Evolutionary conservation across 2,329 filamentous ascomycete genomes (phyloP).

Genomic region (Phialophora chinensis): DNA sequence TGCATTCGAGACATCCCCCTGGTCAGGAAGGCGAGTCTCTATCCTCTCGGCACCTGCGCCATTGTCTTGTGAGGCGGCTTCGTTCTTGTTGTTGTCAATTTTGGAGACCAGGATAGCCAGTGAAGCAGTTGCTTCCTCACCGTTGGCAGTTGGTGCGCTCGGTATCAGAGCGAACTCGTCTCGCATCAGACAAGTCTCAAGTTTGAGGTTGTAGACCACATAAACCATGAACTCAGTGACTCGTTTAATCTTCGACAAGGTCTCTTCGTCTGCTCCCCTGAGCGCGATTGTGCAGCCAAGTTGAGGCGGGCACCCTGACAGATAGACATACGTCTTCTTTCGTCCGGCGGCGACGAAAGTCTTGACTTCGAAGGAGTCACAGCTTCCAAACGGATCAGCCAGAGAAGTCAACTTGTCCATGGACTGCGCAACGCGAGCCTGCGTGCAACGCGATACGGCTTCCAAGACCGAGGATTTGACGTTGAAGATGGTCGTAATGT

Average conservation of each 20-base stretch:
- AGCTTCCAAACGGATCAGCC: slow-evolving; percentile 76
- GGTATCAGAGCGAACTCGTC: slow-evolving; percentile 91
- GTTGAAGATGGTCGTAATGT: slow-evolving; percentile 93
- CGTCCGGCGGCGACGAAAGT: slow-evolving; percentile 85
- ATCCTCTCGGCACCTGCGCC: slow-evolving; percentile 28
- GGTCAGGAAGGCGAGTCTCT: slow-evolving; percentile 24
- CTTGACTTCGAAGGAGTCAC: slow-evolving; percentile 89
- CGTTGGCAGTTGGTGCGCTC: slow-evolving; percentile 22
- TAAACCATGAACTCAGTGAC: slow-evolving; percentile 99
- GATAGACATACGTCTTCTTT: slow-evolving; percentile 94
- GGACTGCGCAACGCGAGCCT: slow-evolving; percentile 90
- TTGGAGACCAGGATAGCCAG: slow-evolving; percentile 5
- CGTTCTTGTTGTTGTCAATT: slow-evolving; percentile 4
- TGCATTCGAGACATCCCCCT: slow-evolving; percentile 28
- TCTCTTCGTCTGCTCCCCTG: slow-evolving; percentile 74
- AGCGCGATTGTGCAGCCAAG: slow-evolving; percentile 94
- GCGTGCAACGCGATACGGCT: slow-evolving; percentile 88
- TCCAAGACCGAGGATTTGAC: slow-evolving; percentile 96
- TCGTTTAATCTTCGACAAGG: slow-evolving; percentile 80
- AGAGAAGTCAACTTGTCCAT: slow-evolving; percentile 87
- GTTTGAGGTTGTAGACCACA: slow-evolving; percentile 94
- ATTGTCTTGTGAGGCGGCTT: slow-evolving; percentile 6
- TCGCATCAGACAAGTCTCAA: slow-evolving; percentile 91
- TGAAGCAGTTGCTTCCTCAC: slow-evolving; percentile 12
- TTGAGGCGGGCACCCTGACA: slow-evolving; percentile 87